A percentile compares a stretch with the other conserved stretches of the same genome.
phyloP scores from a whole-genome alignment of 2,329 filamentous ascomycete species.

The Microcyclospora tardicrescens region DNA sequence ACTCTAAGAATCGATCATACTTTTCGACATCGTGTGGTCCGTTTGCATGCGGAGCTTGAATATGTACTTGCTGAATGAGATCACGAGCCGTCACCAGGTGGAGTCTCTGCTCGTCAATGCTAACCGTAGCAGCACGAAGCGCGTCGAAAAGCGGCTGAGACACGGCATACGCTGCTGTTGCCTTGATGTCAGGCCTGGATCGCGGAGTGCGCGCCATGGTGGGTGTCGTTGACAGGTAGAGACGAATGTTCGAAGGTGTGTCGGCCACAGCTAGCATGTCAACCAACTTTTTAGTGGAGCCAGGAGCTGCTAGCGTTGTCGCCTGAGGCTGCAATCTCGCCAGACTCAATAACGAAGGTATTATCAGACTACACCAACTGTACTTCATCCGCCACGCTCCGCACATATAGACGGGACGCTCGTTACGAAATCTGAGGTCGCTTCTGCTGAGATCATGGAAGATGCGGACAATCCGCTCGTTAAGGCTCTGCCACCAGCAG shows the following conservation, averaged over 20 bases:
- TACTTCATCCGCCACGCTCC: no score
- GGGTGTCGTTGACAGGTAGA: not conserved
- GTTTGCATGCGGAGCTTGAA: conserved; percentile 11
- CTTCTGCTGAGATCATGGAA: conserved; percentile 5
- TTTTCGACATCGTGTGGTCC: conserved; percentile 8
- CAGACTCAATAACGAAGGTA: no score
- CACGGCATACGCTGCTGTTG: conserved; percentile 16
- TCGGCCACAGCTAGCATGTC: no score
- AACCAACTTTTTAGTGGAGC: not conserved
- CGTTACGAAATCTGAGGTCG: no score
- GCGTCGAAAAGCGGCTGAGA: conserved; percentile 20
- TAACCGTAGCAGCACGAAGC: conserved; percentile 11
- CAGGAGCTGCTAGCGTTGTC: not conserved
- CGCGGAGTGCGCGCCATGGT: conserved; percentile 9
- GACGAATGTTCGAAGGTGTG: not conserved
- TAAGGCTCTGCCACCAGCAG: conserved; percentile 46
- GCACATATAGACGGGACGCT: no score
- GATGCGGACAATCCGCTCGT: conserved; percentile 38
- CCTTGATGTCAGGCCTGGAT: conserved; percentile 6
- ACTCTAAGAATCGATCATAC: conserved; percentile 15
- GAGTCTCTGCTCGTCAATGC: conserved; percentile 10
- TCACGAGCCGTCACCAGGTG: conserved; percentile 14
- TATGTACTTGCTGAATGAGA: conserved; percentile 17
- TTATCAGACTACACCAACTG: no score
- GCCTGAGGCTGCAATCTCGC: no score